phyloP scores from a whole-genome alignment of 1,284 basidiomycete species.

The Ustilago shanxiensis region DNA sequence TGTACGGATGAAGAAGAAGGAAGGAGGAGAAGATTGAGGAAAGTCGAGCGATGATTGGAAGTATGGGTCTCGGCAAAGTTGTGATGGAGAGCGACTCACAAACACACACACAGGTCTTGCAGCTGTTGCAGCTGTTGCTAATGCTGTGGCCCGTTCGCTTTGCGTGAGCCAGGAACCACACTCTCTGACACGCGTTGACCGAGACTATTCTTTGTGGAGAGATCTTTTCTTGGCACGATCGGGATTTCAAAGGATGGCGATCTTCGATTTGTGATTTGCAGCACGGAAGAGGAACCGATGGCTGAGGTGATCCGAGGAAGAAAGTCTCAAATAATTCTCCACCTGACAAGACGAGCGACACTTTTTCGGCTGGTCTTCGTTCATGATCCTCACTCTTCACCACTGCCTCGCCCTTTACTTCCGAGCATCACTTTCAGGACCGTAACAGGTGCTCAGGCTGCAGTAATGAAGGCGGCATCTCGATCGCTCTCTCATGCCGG shows the following conservation, averaged over 20 bases:
- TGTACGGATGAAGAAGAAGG: neutral
- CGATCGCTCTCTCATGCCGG: slow-evolving; percentile 18
- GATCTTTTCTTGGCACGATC: slow-evolving; percentile 27
- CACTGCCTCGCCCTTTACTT: neutral
- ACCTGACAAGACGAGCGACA: slow-evolving; percentile 6
- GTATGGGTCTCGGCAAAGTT: slow-evolving; percentile 2
- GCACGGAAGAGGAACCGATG: neutral
- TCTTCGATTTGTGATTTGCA: neutral
- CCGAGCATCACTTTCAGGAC: neutral
- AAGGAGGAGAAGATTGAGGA: neutral
- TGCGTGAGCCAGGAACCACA: neutral
- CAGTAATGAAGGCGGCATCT: slow-evolving; percentile 27
- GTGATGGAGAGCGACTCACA: neutral
- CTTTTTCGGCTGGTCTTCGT: neutral
- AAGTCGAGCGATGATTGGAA: neutral
- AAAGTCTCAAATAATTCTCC: slow-evolving; percentile 19
- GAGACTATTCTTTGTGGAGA: neutral
- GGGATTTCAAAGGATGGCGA: neutral
- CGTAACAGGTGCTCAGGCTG: neutral
- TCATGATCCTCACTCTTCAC: neutral
- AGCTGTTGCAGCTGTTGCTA: too few relatives aligned
- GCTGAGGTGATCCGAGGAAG: slow-evolving; percentile 45
- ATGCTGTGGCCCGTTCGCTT: slow-evolving; percentile 31
- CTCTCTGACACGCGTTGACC: neutral
- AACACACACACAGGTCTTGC: too few relatives aligned